These are phyloP conservation scores for Aspergillus egyptiacus DNA, from an alignment of 495 filamentous ascomycete genomes.

Conservation along the genomic window DNA sequence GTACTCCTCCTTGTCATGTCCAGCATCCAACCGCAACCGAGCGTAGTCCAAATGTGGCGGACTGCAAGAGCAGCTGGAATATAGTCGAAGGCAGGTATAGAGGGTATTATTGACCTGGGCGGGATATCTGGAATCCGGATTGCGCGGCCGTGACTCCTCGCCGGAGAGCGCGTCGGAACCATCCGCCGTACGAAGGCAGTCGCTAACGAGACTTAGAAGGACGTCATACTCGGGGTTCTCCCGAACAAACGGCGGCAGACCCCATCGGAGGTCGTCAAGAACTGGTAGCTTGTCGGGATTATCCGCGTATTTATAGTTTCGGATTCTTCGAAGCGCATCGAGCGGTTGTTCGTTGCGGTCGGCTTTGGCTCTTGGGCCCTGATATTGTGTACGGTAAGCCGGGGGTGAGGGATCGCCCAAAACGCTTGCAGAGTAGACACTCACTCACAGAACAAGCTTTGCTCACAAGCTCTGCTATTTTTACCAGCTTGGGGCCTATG, in stretches of 20 bases:
- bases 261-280: neutral
- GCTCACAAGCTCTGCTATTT: slow-evolving; percentile 1
- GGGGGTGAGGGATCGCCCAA: neutral
- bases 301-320: neutral
- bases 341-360: neutral
- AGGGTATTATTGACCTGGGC: neutral
- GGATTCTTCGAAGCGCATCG: neutral
- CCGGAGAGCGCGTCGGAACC: neutral
- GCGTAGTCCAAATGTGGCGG: neutral
- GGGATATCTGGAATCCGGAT: neutral
- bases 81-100: neutral
- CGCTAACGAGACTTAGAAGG: neutral
- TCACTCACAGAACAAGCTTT: slow-evolving; percentile 4
- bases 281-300: neutral
- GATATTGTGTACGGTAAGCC: neutral
- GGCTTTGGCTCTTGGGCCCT: neutral
- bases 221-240: neutral
- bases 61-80: neutral
- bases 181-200: neutral
- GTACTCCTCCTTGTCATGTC: neutral
- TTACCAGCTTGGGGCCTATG: neutral
- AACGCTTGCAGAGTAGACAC: neutral
- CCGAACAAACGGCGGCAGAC: neutral
- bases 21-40: slow-evolving; percentile 1
- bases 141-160: neutral